Base-by-base conservation (phyloP, 2,329 filamentous ascomycete species). In the Fusarium sp. region DNA sequence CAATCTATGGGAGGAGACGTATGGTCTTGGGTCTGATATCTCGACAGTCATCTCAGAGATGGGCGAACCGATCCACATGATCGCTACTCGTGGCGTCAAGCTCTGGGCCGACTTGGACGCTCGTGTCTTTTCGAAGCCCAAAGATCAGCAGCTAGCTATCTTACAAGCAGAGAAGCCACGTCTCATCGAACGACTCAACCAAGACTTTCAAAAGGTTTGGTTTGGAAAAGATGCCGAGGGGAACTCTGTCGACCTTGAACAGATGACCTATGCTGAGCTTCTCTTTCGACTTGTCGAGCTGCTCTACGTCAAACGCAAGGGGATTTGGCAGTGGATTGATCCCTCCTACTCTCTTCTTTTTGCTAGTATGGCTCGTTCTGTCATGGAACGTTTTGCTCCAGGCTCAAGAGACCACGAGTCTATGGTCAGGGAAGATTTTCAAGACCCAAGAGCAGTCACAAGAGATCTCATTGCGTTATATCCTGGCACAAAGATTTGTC, bases 201-300 rank as follows among this genome's bases (percentile, higher is more conserved):
- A 76, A 41, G 79, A 81, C 61, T 81, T 78, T 70, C 77, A 79
- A 46, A 80, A 80, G 55, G 75, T 78, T 11, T 82, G 79, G 79
- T 82, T 82, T 48, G 79, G 78, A 15, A 76, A n/a, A 6, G 32
- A 35, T 13, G 13, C 14, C 32, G 13, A n/a, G 13, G n/a, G 32
- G 15, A 35, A 35, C 14, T n/a, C 32, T n/a, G 32, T 35, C 32
- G 32, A 35, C n/a, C 32, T 35, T 9, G 32, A n/a, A 6, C 14
- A 35, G 7, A 35, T 35, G 32, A 35, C 32, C 32, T 35, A 35
- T n/a, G 32, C n/a, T n/a, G 32, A 70, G 29, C 72, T 77, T 19
- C 61, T 77, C 2, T 75, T 77, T 21, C 72, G 75, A 8, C 75
- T 75, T 4, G 73, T 76, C 2, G 69, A 74, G 3, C 73, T 69